Evolutionary conservation across 306 rosid genomes (phyloP), one percentile per base, ranked within the genome.

Genomic region (Echinosophora koreensis): DNA sequence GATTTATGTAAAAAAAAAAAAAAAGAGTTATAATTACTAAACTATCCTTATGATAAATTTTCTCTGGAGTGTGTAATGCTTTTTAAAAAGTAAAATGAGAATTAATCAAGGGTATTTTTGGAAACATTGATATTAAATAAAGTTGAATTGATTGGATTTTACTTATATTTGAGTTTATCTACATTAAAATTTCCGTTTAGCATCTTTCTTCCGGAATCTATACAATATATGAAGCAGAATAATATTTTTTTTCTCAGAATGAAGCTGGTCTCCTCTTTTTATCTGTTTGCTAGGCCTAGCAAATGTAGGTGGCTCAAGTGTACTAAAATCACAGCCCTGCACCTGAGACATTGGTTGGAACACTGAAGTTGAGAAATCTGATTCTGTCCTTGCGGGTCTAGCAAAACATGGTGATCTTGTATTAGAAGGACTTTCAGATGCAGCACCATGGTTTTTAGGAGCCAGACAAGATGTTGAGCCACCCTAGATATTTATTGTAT

Each of bases 321-420:
- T 76, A 63, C 80, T 72, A 46, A 66, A 81, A 56, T 51, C 78
- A 57, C 7, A 78, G 37, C 79, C 71, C 63, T 76, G 86, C 22
- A 72, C 65, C 50, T 63, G 83, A 30, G 67, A 58, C 77, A 64
- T 11, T 54, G 85, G 78, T 78, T 68, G 88, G 15, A 51, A 46
- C 32, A 78, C 2, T 78, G 85, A 84, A 60, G 76, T 80, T 32
- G 80, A 59, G 42, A 64, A 35, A 30, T 37, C 67, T 56, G 72
- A 65, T 16, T 70, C 86, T 27, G 44, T 49, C 62, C 22, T 66
- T 62, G 83, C 76, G 50, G 84, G 83, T 85, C 86, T 86, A 56
- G 94, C 87, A 81, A 81, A 93, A 69, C 90, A 80, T 61, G 96
- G 94, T 75, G 77, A 57, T 77, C 87, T 87, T 38, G 61, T 64